Percentiles rank a stretch among this genome's conserved stretches.
phyloP scores from a whole-genome alignment of 148 eudicot genomes.

The Rhododendron kiyosumense region DNA sequence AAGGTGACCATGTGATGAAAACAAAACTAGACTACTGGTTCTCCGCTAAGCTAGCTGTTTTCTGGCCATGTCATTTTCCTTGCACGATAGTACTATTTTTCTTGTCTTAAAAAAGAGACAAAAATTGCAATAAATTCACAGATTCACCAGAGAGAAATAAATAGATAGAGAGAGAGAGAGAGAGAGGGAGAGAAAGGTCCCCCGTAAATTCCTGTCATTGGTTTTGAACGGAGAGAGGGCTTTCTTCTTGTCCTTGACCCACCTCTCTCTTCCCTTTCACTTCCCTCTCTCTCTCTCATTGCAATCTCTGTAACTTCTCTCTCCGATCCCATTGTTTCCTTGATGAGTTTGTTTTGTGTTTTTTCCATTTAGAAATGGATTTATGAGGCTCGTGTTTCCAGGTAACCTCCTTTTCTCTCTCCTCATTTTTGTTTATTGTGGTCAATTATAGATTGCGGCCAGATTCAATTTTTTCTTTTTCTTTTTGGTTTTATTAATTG shows the following conservation, averaged over 20 bases:
- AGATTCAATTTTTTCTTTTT: neutral
- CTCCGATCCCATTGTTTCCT: neutral
- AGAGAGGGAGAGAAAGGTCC: too few species aligned
- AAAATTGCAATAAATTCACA: neutral
- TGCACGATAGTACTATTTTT: too few species aligned
- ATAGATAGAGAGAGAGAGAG: neutral
- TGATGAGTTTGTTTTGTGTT: too few species aligned
- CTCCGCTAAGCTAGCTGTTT: too few species aligned
- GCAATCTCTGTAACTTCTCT: conserved; percentile 4
- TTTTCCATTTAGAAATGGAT: neutral
- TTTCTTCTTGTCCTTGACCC: neutral
- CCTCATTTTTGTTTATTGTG: neutral
- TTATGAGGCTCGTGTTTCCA: neutral
- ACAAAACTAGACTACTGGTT: too few species aligned
- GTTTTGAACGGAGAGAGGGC: neutral
- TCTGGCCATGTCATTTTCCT: too few species aligned
- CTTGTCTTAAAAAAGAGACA: neutral
- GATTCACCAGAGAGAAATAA: neutral
- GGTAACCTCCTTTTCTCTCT: conserved; percentile 4
- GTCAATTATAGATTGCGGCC: neutral
- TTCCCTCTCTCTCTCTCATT: neutral
- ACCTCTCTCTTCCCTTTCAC: neutral
- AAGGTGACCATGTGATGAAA: too few species aligned
- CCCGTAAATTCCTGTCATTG: conserved; percentile 7
- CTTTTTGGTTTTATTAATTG: neutral